phyloP scores from a whole-genome alignment of 2,329 filamentous ascomycete genomes.

The Paecilomyces dactylethromorphus region DNA sequence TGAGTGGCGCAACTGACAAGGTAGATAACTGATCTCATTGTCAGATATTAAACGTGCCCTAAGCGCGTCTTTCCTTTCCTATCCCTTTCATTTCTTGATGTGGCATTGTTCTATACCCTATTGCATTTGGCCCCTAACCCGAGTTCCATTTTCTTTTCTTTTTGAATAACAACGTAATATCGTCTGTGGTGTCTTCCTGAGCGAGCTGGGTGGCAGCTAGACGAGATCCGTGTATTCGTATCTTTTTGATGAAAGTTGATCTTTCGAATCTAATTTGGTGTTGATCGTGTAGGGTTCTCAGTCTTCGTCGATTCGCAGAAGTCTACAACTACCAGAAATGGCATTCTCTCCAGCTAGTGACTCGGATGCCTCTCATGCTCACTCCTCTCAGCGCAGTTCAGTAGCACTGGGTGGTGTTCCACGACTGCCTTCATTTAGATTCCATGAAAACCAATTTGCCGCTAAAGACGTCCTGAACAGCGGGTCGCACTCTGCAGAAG shows the following conservation, averaged over 20 bases:
- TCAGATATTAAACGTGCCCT: constrained; percentile 11
- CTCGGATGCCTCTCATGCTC: neutral
- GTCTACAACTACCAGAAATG: neutral
- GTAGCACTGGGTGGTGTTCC: constrained; percentile 4
- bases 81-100: constrained; percentile 4
- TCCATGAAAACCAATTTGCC: constrained; percentile 1
- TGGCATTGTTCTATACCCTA: constrained; percentile 3
- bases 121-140: neutral
- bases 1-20: constrained; percentile 66
- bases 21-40: constrained; percentile 66
- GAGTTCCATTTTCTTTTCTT: neutral
- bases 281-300: constrained; percentile 1
- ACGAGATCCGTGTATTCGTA: neutral
- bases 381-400: neutral
- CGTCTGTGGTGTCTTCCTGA: neutral
- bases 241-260: constrained; percentile 2
- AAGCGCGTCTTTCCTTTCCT: constrained; percentile 3
- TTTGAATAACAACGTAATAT: neutral
- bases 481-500: neutral
- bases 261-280: constrained; percentile 1
- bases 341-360: neutral
- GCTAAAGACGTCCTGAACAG: neutral
- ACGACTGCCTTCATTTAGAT: constrained; percentile 9
- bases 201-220: neutral
- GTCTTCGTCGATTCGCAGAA: neutral